Evolutionary conservation across 257 asterid genomes (phyloP), one percentile per base, ranked within the genome.

Genomic region (Marsdenia floribunda): DNA sequence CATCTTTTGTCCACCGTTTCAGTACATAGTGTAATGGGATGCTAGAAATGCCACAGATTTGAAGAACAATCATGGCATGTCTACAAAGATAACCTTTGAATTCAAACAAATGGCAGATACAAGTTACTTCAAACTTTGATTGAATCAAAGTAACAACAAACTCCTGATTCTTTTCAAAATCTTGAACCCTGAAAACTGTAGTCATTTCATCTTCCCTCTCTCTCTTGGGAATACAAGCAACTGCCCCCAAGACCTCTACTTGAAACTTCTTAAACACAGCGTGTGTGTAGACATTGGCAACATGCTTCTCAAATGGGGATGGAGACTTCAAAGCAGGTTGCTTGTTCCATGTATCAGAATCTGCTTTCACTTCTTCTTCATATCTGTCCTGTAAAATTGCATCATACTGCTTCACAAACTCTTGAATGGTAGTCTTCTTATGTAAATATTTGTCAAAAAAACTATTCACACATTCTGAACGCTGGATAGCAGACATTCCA

Each of bases 221-320:
- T 74, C 78, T 83, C 89, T 83, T 92, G 52, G 97, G 99, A 52
- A 83, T 85, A 85, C 99, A 94, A 74, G 97, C 99, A 60, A 88
- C 97, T 13, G 96, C 98, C 77, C 97, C 98, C 90, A 94, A 80
- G 50, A 92, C 97, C 84, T 94, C 98, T 44, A 85, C 77, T 81
- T 94, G 97, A 82, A 92, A 94, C 83, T 85, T 92, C 87, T 84
- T 88, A 73, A 94, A 89, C 68, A 94, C 90, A 26, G 93, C 86
- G 80, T 88, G 84, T 35, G 97, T 89, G 79, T 90, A 94, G 46
- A 89, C 69, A 73, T 86, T 88, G 40, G 97, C 88, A 68, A 90
- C 81, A n/a, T 92, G 92, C 85, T 92, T 94, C 90, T 92, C 99
- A 74, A 94, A 92, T 44, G 99, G 99, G 19, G 99, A 94, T 6